Evolutionary conservation across 805 yeast species (phyloP), one percentile per base, ranked within the genome.

Genomic region (Ogataea degrootiae): DNA sequence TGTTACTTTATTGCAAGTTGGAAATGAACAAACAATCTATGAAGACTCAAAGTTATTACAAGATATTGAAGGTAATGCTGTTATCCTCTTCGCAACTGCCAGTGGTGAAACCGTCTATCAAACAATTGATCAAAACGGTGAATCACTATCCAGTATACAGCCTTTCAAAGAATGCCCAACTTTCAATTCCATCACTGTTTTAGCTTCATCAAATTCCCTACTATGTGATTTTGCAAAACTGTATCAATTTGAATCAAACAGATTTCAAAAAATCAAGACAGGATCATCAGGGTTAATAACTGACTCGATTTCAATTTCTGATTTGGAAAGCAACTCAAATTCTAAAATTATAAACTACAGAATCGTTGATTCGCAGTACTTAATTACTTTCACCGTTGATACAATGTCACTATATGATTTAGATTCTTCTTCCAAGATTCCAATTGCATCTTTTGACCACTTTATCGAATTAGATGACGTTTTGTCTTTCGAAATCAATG

Each of bases 391-490:
- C 38, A 46, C 62, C 0, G 33, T 48, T 5, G 39, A 53, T 4
- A 29, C 34, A 1, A 33, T 54, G 3, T 50, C 31, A n/a, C 34
- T 63, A 5, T 56, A 54, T 36, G 65, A 66, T 41, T 31, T 51
- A 19, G 56, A 57, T 35, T 40, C 52, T 7, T 34, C 19, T 21
- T 44, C 36, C n/a, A 35, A 6, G 6, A 16, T 19, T 7, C 48
- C 55, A 8, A 29, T 47, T 9, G 9, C 29, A 1, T 26, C 39
- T 0, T 42, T 47, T 36, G 34, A 35, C 7, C 41, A 53, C 5
- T 57, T 60, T 3, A 49, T 57, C 43, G 44, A 50, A 4, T 56
- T 58, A 16, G 56, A 50, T 21, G 48, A 57, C 19, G 59, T 61
- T 41, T 12, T 11, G 0, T 42, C 43, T 15, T 53, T 44, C 34